Conservation (phyloP, 2,329 filamentous ascomycete genomes). For the Sclerotinia trifoliorum region DNA sequence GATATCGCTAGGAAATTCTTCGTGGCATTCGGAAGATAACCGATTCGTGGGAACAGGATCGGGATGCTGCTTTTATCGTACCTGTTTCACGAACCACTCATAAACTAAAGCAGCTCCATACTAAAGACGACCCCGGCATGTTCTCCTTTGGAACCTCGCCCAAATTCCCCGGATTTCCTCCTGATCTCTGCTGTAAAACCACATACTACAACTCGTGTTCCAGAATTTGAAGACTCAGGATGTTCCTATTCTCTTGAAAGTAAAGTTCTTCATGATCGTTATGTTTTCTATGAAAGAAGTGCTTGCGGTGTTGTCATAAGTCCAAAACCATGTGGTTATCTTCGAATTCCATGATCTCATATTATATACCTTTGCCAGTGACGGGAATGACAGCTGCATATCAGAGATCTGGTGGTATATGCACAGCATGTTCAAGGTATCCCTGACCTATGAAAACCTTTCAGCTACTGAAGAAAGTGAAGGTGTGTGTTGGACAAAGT, state of each 20-base stretch:
- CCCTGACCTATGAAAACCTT: not conserved
- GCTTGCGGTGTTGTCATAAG: not conserved
- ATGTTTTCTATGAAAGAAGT: not conserved
- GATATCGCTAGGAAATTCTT: constrained; percentile 20
- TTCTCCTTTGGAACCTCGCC: not conserved
- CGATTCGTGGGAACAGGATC: not conserved
- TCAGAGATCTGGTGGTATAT: too few relatives aligned
- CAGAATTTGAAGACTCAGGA: not conserved
- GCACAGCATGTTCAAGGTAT: not conserved
- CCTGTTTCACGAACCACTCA: not conserved
- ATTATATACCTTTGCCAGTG: not conserved
- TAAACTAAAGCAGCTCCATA: constrained; percentile 8
- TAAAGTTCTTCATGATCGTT: not conserved
- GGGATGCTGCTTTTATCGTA: constrained; percentile 5
- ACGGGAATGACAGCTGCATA: not conserved
- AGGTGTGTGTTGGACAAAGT: not conserved
- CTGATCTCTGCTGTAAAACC: not conserved
- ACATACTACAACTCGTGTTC: not conserved
- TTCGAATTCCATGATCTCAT: not conserved
- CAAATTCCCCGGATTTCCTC: not conserved
- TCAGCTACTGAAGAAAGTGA: not conserved
- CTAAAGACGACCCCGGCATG: not conserved
- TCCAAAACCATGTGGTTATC: not conserved
- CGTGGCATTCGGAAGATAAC: constrained; percentile 8
- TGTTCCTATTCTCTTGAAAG: not conserved